A percentile compares a stretch with the other conserved stretches of the same genome.
phyloP scores from a whole-genome alignment of 441 rosid genomes.

The Viola pubescens region DNA sequence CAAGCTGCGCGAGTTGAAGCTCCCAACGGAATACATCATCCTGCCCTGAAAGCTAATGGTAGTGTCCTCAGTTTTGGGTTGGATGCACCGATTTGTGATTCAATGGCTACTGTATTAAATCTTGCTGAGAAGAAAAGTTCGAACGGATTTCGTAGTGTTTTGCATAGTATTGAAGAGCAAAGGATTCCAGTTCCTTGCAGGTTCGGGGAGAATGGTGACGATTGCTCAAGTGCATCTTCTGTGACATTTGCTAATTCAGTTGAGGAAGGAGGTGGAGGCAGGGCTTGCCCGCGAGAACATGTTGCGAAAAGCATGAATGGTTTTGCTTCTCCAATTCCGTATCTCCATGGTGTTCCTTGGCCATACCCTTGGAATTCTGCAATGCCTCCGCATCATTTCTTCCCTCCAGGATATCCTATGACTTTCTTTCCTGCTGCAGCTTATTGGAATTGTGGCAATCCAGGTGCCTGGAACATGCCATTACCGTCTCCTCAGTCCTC shows the following conservation, averaged over 20 bases:
- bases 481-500: conserved; percentile 40
- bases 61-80: conserved; percentile 57
- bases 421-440: conserved; percentile 48
- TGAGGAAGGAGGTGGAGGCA: conserved; percentile 29
- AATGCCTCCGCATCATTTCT: conserved; percentile 47
- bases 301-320: conserved; percentile 31
- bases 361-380: conserved; percentile 65
- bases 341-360: conserved; percentile 70
- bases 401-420: conserved; percentile 55
- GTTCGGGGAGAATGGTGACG: conserved; percentile 42
- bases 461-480: conserved; percentile 44
- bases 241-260: conserved; percentile 37
- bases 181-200: conserved; percentile 20
- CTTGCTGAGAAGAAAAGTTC: conserved; percentile 36
- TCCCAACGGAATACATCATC: conserved; percentile 30
- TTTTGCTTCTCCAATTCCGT: conserved; percentile 45
- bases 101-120: conserved; percentile 41
- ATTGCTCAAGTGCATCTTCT: conserved; percentile 60
- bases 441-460: conserved; percentile 43
- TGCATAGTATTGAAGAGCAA: conserved; percentile 28
- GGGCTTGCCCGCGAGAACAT: conserved; percentile 30
- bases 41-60: conserved; percentile 40
- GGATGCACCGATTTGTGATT: conserved; percentile 41
- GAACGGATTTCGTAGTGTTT: conserved; percentile 37
- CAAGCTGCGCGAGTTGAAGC: conserved; percentile 52